Evolutionary conservation across 306 rosid species (phyloP), one percentile per base, ranked within the genome.

Genomic region (Medicago arabica): DNA sequence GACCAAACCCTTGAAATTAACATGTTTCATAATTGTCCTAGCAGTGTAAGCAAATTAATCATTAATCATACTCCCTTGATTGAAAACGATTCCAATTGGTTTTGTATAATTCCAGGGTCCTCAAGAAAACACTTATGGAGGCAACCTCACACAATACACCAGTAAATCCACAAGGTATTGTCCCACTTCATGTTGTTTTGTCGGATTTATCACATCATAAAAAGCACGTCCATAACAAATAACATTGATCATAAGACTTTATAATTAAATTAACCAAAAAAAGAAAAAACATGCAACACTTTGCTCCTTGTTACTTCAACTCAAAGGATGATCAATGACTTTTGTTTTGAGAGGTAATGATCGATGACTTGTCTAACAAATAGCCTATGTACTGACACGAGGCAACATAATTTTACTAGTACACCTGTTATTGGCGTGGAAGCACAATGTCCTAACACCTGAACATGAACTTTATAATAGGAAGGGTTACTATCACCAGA

Each of bases 151-250:
- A 69, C 69, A 59, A 61, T 15, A 7, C 17, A 9, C 47, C 23
- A 14, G 65, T 34, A 46, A 43, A 46, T 61, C 51, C 57, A 54
- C 43, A 44, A 69, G 61, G 59, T 15, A 5, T 41, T 63, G 4
- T n/a, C 28, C 72, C 41, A 23, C 39, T 8, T 57, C 83, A 58
- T 74, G 51, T 75, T 69, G 36, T 13, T 64, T 74, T 71, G 76
- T 74, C 79, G 31, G 6, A 57, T 16, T 72, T 31, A 63, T 69
- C 77, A 7, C 49, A n/a, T 28, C 23, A 38, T 68, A 17, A 63
- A 25, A 31, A 7, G 44, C n/a, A 58, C 31, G 17, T 58, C 28
- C 19, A 39, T 38, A 55, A 55, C 38, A 25, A 4, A 17, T 6
- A 70, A 43, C 3, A 34, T 65, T 28, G 74, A 38, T 60, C 38